phyloP scores from a whole-genome alignment of 108 stramenopile species.

The Cyclotella cryptica region DNA sequence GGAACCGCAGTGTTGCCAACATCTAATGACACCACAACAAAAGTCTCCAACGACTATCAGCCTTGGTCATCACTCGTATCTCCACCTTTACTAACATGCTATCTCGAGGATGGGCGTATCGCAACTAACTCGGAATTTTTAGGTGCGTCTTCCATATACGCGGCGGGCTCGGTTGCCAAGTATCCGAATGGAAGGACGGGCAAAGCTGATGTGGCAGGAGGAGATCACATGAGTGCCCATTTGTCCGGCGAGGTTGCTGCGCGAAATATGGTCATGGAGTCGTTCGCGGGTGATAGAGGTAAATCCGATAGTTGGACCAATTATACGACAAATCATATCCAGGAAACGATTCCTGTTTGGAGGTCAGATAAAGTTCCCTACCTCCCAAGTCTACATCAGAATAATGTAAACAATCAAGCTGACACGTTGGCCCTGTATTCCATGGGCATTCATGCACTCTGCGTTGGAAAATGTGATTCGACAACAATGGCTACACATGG shows the following conservation, averaged over 20 bases:
- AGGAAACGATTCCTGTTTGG: constrained; percentile 75
- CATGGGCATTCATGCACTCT: constrained; percentile 78
- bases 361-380: constrained; percentile 78
- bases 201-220: constrained; percentile 77
- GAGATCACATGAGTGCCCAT: constrained; percentile 61
- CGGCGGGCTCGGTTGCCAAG: constrained; percentile 84
- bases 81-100: constrained; percentile 74
- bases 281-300: constrained; percentile 1
- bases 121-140: constrained; percentile 67
- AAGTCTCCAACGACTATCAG: constrained; percentile 16
- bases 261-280: constrained; percentile 70
- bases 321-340: constrained; percentile 13
- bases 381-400: background rate
- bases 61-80: constrained; percentile 53
- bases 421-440: constrained; percentile 58
- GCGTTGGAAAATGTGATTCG: constrained; percentile 84
- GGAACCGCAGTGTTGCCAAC: constrained; percentile 76
- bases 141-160: constrained; percentile 76
- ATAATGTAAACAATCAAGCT: background rate
- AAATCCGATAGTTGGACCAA: background rate
- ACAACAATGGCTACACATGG: constrained; percentile 76
- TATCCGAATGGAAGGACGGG: constrained; percentile 78
- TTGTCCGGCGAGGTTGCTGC: constrained; percentile 79
- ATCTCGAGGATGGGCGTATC: constrained; percentile 79
- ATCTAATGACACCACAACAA: background rate